These are phyloP conservation scores for Eucalyptus grandis DNA, from an alignment of 345 rosid genomes.

Conservation along the genomic window DNA sequence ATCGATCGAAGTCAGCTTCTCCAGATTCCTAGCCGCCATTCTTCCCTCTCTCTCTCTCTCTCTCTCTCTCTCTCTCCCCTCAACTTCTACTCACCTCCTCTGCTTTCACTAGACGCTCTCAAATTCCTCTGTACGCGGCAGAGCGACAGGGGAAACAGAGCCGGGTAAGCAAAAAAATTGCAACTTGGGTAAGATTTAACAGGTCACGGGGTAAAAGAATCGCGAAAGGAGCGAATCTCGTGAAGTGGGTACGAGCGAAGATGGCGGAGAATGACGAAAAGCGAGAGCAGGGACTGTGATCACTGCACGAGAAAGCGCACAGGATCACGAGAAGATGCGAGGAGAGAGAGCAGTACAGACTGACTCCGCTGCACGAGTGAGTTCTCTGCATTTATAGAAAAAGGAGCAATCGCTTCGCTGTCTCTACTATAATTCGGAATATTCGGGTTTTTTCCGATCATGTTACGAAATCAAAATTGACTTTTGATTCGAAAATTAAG, in stretches of 20 bases:
- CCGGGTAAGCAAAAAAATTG: background rate
- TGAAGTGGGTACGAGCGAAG: background rate
- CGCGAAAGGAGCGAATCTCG: background rate
- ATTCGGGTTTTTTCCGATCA: background rate
- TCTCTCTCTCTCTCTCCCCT: too few species aligned
- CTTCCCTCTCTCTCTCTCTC: background rate
- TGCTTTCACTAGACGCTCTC: background rate
- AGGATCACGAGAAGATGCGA: background rate
- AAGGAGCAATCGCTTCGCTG: rapidly evolving
- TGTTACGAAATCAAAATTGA: background rate
- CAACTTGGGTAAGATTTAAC: background rate
- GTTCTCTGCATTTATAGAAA: background rate
- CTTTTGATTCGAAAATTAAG: background rate
- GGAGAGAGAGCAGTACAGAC: background rate
- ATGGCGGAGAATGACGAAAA: background rate
- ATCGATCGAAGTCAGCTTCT: conserved; percentile 90
- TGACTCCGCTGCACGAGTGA: background rate
- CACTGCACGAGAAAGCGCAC: background rate
- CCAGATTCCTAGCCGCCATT: conserved; percentile 53
- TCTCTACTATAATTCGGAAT: too few species aligned
- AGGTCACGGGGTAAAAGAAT: background rate
- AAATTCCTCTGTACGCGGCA: background rate
- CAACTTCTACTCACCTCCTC: background rate
- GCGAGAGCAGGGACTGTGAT: background rate
- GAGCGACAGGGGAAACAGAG: background rate